Percentiles rank a stretch among this genome's conserved stretches.
Evolutionary conservation across 169 alveolate species (phyloP).

Genomic region (Eimeria praecox): DNA sequence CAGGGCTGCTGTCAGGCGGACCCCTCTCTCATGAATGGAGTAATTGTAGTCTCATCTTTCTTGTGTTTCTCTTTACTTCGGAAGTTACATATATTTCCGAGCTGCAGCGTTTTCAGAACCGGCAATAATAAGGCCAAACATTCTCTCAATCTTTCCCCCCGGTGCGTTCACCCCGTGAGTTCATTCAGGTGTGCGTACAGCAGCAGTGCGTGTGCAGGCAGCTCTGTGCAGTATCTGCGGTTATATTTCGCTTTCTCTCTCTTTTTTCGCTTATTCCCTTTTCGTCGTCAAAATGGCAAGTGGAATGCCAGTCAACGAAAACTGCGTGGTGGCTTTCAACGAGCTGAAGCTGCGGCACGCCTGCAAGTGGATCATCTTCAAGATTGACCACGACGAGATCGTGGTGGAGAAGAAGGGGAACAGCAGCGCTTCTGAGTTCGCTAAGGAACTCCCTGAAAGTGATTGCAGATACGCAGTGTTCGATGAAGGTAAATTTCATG

Average conservation of each 20-base stretch:
- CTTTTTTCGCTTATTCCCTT: background rate
- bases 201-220: conserved; percentile 59
- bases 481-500: conserved; percentile 80
- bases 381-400: conserved; percentile 83
- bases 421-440: conserved; percentile 82
- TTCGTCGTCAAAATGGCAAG: conserved; percentile 83
- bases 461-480: conserved; percentile 87
- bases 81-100: background rate
- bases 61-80: background rate
- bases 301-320: conserved; percentile 85
- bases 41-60: background rate
- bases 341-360: conserved; percentile 85
- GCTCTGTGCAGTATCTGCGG: background rate
- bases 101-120: background rate
- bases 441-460: conserved; percentile 81
- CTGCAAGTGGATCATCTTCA: conserved; percentile 84
- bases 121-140: background rate
- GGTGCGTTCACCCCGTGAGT: background rate
- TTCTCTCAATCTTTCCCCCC: background rate
- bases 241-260: conserved; percentile 11
- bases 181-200: conserved; percentile 22
- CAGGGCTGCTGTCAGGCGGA: conserved; percentile 20
- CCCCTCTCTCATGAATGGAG: background rate
- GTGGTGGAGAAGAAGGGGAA: conserved; percentile 84
- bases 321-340: conserved; percentile 84